Percentiles rank a stretch among this genome's conserved stretches.
Evolutionary conservation across 1,139 yeast genomes (phyloP).

Genomic region (Yamadazyma oceani): DNA sequence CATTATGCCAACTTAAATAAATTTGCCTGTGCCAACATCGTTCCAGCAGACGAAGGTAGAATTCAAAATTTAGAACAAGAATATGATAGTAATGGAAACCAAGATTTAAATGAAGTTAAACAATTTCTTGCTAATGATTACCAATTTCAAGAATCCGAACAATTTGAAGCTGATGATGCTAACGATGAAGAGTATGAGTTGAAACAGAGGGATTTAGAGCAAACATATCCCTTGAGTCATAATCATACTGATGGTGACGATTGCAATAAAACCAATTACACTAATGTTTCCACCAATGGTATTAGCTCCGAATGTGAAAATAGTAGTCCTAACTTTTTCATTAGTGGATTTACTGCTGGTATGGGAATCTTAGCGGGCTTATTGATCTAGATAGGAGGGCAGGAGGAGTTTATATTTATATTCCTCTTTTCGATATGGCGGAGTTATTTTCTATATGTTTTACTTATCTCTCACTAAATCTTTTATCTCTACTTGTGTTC

Average conservation of each 20-base stretch:
- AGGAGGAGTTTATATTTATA: neutral
- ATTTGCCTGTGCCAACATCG: conserved; percentile 61
- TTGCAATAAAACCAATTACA: conserved; percentile 10
- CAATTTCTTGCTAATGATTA: conserved; percentile 21
- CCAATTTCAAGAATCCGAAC: conserved; percentile 16
- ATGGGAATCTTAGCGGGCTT: conserved; percentile 24
- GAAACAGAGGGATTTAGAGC: conserved; percentile 10
- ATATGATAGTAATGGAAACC: conserved; percentile 18
- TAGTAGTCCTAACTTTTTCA: conserved; percentile 8
- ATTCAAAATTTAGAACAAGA: conserved; percentile 27
- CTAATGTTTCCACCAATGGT: conserved; percentile 15
- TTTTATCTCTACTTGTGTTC: conserved; percentile 2
- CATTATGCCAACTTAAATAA: conserved; percentile 50
- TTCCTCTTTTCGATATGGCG: conserved; percentile 1
- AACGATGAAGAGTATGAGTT: conserved; percentile 15
- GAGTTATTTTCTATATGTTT: conserved; percentile 10
- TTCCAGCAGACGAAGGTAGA: conserved; percentile 28
- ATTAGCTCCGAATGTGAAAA: conserved; percentile 18
- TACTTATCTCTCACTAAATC: conserved; percentile 16
- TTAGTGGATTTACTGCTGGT: conserved; percentile 16
- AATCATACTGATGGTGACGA: conserved; percentile 13
- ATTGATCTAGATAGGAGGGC: conserved; percentile 17
- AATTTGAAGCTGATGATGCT: conserved; percentile 15
- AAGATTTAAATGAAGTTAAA: conserved; percentile 22
- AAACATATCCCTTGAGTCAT: conserved; percentile 5